Conservation (phyloP, 257 asterid genomes). For the Parsonsia alboflavescens region DNA sequence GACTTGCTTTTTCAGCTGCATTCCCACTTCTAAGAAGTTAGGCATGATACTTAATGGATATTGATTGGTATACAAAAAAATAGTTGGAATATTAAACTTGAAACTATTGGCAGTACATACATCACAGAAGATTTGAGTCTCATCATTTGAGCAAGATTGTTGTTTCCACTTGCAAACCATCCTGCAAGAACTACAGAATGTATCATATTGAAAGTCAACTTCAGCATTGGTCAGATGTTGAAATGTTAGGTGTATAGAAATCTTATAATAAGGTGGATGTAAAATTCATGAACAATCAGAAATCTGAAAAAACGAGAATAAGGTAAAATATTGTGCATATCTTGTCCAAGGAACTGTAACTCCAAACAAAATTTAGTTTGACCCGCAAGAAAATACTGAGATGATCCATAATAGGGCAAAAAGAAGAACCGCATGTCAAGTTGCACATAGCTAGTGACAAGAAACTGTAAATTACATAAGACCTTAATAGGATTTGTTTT, state of each 20-base stretch:
- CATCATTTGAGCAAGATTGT: conserved; percentile 2
- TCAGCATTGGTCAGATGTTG: neutral
- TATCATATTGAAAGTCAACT: neutral
- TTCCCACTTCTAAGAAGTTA: neutral
- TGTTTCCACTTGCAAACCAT: neutral
- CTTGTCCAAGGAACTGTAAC: neutral
- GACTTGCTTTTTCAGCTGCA: neutral
- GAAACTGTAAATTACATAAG: neutral
- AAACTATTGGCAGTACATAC: neutral
- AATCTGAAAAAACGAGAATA: neutral
- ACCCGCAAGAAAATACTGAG: neutral
- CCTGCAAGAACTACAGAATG: conserved; percentile 10
- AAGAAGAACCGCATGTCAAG: neutral
- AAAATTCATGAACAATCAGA: neutral
- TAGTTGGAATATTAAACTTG: neutral
- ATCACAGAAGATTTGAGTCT: neutral
- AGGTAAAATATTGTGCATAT: neutral
- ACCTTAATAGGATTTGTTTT: neutral
- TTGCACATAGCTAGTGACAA: neutral
- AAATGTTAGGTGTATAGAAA: neutral
- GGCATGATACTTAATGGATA: neutral
- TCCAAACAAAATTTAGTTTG: neutral
- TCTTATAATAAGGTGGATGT: neutral
- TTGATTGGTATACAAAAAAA: neutral
- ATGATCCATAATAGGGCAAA: neutral